phyloP scores from a whole-genome alignment of 306 rosid species.

The Sphenostylis stenocarpa region DNA sequence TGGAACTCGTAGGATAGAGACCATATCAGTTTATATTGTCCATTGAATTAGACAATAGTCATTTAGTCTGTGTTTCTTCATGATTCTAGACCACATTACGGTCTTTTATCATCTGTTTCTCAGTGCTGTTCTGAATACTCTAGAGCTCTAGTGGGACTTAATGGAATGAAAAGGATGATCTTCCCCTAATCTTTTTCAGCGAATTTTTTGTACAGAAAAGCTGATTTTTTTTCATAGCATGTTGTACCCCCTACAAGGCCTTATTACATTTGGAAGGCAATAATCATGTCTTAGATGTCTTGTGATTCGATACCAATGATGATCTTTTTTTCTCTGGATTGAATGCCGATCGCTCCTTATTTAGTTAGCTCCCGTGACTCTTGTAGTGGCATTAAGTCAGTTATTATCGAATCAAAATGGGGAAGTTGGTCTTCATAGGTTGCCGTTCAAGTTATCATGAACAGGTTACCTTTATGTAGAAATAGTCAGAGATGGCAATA shows the following conservation, averaged over 20 bases:
- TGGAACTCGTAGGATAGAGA: neutral
- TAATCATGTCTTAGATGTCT: neutral
- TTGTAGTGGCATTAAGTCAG: neutral
- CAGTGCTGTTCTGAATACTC: neutral
- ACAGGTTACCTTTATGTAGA: neutral
- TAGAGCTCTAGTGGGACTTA: conserved; percentile 1
- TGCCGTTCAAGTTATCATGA: neutral
- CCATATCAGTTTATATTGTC: conserved; percentile 17
- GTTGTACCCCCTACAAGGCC: neutral
- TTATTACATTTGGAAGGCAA: neutral
- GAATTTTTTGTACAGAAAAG: neutral
- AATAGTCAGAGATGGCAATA: neutral
- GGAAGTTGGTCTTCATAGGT: conserved; percentile 1
- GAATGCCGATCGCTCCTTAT: neutral
- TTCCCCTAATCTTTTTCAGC: neutral
- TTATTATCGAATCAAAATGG: neutral
- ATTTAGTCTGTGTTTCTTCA: neutral
- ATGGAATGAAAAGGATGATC: neutral
- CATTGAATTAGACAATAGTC: neutral
- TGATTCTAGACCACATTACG: neutral
- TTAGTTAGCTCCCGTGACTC: neutral
- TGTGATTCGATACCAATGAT: neutral
- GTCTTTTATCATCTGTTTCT: neutral
- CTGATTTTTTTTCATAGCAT: neutral
- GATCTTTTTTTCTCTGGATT: neutral